Evolutionary conservation across 768 basidiomycete species (phyloP), one percentile per base, ranked within the genome.

Genomic region (Rhodotorula kratochvilovae): DNA sequence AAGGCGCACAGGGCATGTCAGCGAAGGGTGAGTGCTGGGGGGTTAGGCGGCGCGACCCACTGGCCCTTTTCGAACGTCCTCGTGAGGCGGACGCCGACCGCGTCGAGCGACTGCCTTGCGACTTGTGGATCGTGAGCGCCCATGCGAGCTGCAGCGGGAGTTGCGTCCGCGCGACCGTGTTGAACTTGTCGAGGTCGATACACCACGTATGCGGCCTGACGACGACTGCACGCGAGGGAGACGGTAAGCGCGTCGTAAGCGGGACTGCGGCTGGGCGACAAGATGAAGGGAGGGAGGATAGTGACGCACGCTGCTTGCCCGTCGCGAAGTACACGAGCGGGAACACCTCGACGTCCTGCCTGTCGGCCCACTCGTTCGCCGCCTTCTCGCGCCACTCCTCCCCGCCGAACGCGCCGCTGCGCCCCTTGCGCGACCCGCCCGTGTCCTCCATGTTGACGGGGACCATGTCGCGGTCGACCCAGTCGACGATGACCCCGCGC

Each of bases 61-160:
- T 74, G 72, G 15, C 82, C 82, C 61, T 81, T 81, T 69, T 82
- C 95, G 77, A 98, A 98, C 6, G 96, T 89, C 77, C 86, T 88
- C 19, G 87, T 87, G 31, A 98, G 83, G 76, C 96, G 91, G 43
- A 97, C 93, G 78, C 90, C 92, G 72, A 97, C 94, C 42, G 92
- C 87, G 45, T 95, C 91, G 19, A 98, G 83, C 0, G 94, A 96
- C 79, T 97, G 95, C 95, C 95, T 80, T 98, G 95, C 19, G 89
- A 90, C 79, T 97, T 98, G 80, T 97, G 95, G 73, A 96, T 96
- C 23, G 64, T 65, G 13, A 51, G 51, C 29, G 67, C 59, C 56
- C 95, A 98, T 0, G 94, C 85, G 50, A 95, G 84, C 68, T 96
- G 93, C 35, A 97, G 80, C 0, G 94, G 95, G 3, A 93, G 91